These are phyloP conservation scores for Neonectria sp. DNA, from an alignment of 2,329 filamentous ascomycete genomes.

Conservation along the genomic window DNA sequence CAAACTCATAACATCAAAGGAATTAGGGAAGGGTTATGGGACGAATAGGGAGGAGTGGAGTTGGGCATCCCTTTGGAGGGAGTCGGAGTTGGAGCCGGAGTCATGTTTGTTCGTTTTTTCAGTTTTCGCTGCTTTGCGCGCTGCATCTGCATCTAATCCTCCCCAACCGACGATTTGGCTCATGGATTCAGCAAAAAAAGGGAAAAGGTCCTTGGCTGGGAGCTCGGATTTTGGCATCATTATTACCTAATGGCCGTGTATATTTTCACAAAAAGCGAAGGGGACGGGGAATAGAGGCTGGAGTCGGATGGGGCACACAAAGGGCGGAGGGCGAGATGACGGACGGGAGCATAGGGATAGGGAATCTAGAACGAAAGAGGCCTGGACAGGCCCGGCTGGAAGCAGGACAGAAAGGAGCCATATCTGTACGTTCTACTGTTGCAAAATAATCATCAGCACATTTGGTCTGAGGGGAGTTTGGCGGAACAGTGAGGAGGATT, in stretches of 20 bases:
- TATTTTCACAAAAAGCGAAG: conserved; percentile 48
- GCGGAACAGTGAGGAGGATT: conserved; percentile 23
- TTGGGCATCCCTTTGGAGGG: conserved; percentile 49
- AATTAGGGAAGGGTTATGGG: conserved; percentile 21
- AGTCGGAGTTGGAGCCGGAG: conserved; percentile 51
- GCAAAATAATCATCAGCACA: conserved; percentile 40
- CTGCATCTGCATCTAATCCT: conserved; percentile 51
- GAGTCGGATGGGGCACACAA: conserved; percentile 39
- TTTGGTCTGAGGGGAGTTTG: conserved; percentile 36
- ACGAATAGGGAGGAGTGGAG: conserved; percentile 42
- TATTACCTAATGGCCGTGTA: conserved; percentile 50
- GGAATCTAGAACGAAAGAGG: conserved; percentile 28
- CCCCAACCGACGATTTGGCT: conserved; percentile 46
- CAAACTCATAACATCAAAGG: conserved; percentile 19
- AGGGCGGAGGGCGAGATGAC: conserved; percentile 39
- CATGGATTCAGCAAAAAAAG: conserved; percentile 47
- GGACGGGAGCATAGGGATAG: conserved; percentile 29
- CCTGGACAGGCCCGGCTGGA: conserved; percentile 26
- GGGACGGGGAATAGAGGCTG: conserved; percentile 41
- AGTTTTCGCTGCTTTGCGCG: conserved; percentile 50
- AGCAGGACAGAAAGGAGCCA: conserved; percentile 36
- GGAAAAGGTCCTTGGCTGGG: conserved; percentile 46
- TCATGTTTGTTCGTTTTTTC: conserved; percentile 52
- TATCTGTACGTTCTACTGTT: conserved; percentile 48
- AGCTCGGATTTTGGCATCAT: conserved; percentile 50